Conservation (phyloP, 495 filamentous ascomycete species). For the Xylaria intraflava region DNA sequence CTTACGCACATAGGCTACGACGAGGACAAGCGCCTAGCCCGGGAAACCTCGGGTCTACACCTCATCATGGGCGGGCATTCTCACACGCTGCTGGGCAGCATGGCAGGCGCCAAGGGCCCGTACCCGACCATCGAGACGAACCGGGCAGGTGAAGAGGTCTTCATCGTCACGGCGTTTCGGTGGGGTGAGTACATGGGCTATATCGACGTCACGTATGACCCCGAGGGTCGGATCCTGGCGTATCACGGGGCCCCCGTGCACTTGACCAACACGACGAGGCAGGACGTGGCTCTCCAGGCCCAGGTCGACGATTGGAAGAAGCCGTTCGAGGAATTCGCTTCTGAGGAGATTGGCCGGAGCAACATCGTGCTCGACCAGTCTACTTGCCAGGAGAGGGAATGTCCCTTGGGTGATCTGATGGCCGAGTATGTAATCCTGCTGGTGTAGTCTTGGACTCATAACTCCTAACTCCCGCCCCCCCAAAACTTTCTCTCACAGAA, state of each 20-base stretch:
- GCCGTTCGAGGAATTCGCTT: conserved; percentile 46
- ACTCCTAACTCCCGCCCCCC: neutral
- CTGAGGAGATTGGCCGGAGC: conserved; percentile 40
- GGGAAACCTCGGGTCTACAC: conserved; percentile 43
- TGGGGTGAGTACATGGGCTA: conserved; percentile 57
- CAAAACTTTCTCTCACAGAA: neutral
- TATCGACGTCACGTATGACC: conserved; percentile 50
- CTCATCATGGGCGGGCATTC: conserved; percentile 56
- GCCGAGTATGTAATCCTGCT: conserved; percentile 28
- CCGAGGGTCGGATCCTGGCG: conserved; percentile 43
- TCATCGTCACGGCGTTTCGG: conserved; percentile 52
- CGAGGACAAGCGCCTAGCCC: conserved; percentile 47
- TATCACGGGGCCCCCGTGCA: conserved; percentile 53
- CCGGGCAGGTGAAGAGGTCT: conserved; percentile 52
- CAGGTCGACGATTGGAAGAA: conserved; percentile 46
- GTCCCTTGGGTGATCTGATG: conserved; percentile 47
- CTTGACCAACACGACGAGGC: conserved; percentile 46
- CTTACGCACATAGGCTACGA: conserved; percentile 57
- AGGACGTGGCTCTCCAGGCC: conserved; percentile 44
- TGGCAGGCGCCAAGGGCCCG: conserved; percentile 40
- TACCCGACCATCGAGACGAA: conserved; percentile 54
- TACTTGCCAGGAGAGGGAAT: conserved; percentile 47
- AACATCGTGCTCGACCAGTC: conserved; percentile 44
- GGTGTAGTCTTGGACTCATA: neutral
- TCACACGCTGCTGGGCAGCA: conserved; percentile 51